Evolutionary conservation across 805 yeast genomes (phyloP), one percentile per base, ranked within the genome.

Genomic region (Danielia oregonensis): DNA sequence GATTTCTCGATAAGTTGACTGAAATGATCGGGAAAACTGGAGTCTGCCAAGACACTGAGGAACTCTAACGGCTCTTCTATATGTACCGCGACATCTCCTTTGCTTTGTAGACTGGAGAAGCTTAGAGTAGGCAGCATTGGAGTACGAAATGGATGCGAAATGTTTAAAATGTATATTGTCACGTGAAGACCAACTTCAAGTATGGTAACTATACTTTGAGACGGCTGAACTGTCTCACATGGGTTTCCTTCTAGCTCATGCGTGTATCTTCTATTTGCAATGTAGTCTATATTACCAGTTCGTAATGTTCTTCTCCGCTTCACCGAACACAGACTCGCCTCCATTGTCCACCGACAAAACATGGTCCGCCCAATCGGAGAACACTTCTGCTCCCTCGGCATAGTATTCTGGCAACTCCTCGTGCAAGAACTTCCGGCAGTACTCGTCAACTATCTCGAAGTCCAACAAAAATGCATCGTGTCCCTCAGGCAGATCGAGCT

Each of bases 391-490:
- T 8, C 57, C 46, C 8, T 42, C 33, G 23, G 58, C 66, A 70
- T 78, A 80, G 40, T 82, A 68, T 18, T 79, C 84, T 2, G 79
- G 71, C 35, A 82, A 61, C 36, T 79, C 67, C 26, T 64, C 59
- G 16, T 60, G 62, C 51, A 91, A 69, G 59, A 91, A 93, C 3
- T 74, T 75, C 28, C 75, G 61, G 34, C 94, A 78, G 44, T 82
- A 67, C 24, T 74, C 68, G 56, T 93, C 86, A 37, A 93, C 87
- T 33, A 79, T 77, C 32, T 78, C 82, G 58, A 93, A 93, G 59
- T 93, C 98, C 30, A 93, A 68, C 40, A 93, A 63, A 54, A 93
- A 93, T 2, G 97, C 98, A 65, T 93, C 98, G 54, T 93, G 98
- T 12, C 98, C 98, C 50, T 93, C 98, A 9, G 91, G 93, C 1